Evolutionary conservation across 1,284 basidiomycete genomes (phyloP).

Genomic region (Cryptococcus sp.): DNA sequence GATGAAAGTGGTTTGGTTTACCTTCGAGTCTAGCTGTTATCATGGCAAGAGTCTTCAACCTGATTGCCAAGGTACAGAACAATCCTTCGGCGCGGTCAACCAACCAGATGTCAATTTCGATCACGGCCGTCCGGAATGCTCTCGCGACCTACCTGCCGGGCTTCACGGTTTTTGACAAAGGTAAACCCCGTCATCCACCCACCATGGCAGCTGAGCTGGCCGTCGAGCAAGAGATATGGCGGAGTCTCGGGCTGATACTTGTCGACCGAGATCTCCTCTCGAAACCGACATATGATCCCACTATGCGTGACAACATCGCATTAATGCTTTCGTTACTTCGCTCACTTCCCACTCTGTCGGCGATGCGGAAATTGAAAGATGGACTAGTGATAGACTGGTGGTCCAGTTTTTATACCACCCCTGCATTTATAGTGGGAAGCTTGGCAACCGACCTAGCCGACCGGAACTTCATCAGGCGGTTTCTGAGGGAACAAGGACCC

Average conservation of each 20-base stretch:
- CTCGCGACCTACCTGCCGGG: background rate
- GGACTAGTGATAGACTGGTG: background rate
- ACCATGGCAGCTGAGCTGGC: constrained; percentile 1
- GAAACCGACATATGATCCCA: background rate
- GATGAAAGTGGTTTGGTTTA: constrained; percentile 2
- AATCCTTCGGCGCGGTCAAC: background rate
- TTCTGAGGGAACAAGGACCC: background rate
- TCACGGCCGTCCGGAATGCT: background rate
- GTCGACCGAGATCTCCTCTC: constrained; percentile 1
- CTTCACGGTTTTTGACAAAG: constrained; percentile 1
- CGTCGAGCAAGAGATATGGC: constrained; percentile 4
- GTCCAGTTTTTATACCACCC: constrained; percentile 1
- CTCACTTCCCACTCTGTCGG: background rate
- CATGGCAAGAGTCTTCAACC: background rate
- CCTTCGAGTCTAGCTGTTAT: background rate
- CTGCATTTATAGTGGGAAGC: constrained; percentile 1
- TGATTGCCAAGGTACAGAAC: background rate
- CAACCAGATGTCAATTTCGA: background rate
- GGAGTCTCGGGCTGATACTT: constrained; percentile 2
- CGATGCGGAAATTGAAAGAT: background rate
- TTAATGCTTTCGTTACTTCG: background rate
- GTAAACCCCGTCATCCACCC: background rate
- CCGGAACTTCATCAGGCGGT: background rate
- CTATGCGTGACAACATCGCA: background rate
- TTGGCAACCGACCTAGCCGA: background rate